Percentiles rank a stretch among this genome's conserved stretches.
Conservation (phyloP, 2,329 filamentous ascomycete species). For the Curvularia eragrostidis region DNA sequence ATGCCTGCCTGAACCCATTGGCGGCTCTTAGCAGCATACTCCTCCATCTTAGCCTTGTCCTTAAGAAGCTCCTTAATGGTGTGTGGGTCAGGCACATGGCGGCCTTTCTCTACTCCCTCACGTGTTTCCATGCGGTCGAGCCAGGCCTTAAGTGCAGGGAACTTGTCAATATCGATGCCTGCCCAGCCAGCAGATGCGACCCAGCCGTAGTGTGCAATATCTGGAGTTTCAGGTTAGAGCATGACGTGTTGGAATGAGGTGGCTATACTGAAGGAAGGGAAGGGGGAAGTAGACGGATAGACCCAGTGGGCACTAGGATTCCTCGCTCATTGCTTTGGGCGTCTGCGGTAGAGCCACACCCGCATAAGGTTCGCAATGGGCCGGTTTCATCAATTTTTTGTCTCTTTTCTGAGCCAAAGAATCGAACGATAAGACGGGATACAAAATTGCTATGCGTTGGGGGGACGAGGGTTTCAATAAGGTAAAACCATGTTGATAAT, state of each 20-base stretch:
- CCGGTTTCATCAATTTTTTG: background rate
- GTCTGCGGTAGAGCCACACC: background rate
- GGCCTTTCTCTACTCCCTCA: constrained; percentile 76
- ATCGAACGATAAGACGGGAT: background rate
- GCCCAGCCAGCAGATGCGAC: constrained; percentile 65
- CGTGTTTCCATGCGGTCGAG: constrained; percentile 72
- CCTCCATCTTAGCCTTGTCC: constrained; percentile 65
- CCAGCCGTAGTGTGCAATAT: constrained; percentile 85
- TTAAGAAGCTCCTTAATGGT: constrained; percentile 65
- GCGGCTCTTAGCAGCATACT: constrained; percentile 58
- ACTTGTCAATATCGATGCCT: constrained; percentile 74
- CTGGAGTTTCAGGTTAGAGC: constrained; percentile 46
- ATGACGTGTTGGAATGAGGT: background rate
- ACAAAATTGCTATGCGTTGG: background rate
- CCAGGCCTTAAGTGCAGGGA: constrained; percentile 79
- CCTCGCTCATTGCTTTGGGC: background rate
- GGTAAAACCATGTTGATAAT: background rate
- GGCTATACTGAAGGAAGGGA: background rate
- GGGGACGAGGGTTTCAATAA: background rate
- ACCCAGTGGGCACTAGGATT: background rate
- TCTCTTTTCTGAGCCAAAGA: background rate
- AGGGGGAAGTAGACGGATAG: background rate
- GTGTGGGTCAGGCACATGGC: constrained; percentile 72
- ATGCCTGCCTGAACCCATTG: constrained; percentile 74
- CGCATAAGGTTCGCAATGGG: background rate